Percentiles rank a stretch among this genome's conserved stretches.
Evolutionary conservation across 768 basidiomycete genomes (phyloP).

Genomic region (Amanita phalloides): DNA sequence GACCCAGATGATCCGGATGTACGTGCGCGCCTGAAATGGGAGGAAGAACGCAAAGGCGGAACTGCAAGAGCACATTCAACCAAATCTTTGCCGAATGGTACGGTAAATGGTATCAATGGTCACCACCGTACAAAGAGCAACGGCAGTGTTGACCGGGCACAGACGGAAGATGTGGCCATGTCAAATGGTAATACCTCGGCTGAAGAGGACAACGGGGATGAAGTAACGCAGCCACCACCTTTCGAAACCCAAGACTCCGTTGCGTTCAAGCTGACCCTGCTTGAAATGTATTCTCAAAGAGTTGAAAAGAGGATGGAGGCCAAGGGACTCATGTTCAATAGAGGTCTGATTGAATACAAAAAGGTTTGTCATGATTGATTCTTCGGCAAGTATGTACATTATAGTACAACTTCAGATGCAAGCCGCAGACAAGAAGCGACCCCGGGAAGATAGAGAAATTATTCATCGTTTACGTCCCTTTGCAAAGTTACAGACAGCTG

Average conservation of each 20-base stretch:
- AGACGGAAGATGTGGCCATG: slow-evolving; percentile 34
- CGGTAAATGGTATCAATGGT: slow-evolving; percentile 37
- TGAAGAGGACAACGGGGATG: slow-evolving; percentile 53
- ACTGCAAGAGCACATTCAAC: slow-evolving; percentile 8
- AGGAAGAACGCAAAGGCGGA: slow-evolving; percentile 31
- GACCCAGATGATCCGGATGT: slow-evolving; percentile 74
- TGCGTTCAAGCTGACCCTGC: slow-evolving; percentile 75
- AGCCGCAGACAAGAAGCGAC: slow-evolving; percentile 83
- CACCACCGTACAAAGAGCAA: slow-evolving; percentile 22
- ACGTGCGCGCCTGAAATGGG: slow-evolving; percentile 40
- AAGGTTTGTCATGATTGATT: slow-evolving; percentile 44
- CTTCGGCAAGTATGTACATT: slow-evolving; percentile 2
- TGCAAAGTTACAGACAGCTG: slow-evolving; percentile 79
- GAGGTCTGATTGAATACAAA: slow-evolving; percentile 88
- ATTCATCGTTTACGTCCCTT: slow-evolving; percentile 85
- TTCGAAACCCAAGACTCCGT: slow-evolving; percentile 80
- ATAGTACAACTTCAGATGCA: slow-evolving; percentile 49
- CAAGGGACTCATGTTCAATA: slow-evolving; percentile 86
- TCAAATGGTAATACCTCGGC: slow-evolving; percentile 34
- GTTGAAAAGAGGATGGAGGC: slow-evolving; percentile 76
- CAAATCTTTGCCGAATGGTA: slow-evolving; percentile 17
- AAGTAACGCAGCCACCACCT: slow-evolving; percentile 61
- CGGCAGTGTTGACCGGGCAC: slow-evolving; percentile 25
- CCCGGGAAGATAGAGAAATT: slow-evolving; percentile 87
- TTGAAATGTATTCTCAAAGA: slow-evolving; percentile 88